phyloP scores from a whole-genome alignment of 176 grass and related monocot species.

The Tuctoria greenei region DNA sequence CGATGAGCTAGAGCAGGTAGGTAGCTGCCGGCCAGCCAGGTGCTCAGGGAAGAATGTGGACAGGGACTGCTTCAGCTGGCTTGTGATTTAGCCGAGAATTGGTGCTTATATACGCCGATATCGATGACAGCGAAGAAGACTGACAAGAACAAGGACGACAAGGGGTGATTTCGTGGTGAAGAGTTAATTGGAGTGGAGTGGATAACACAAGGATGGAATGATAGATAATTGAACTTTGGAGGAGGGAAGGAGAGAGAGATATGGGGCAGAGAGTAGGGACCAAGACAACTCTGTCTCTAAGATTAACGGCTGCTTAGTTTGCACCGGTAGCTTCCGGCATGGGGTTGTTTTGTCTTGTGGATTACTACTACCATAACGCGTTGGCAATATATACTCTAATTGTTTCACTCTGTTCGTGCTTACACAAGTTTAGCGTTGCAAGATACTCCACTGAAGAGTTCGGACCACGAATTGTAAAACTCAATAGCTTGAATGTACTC shows the following conservation, averaged over 20 bases:
- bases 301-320: constrained; percentile 33
- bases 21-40: neutral
- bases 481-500: neutral
- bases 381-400: neutral
- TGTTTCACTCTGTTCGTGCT: neutral
- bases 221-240: too few relatives aligned
- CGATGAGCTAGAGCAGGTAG: neutral
- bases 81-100: constrained; percentile 5
- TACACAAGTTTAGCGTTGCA: neutral
- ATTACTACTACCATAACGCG: neutral
- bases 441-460: neutral
- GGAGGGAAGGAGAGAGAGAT: neutral
- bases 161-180: constrained; percentile 11
- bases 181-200: neutral
- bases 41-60: neutral
- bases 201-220: constrained; percentile 36
- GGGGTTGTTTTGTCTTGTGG: neutral
- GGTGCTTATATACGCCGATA: constrained; percentile 71
- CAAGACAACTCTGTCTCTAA: neutral
- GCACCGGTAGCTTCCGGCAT: constrained; percentile 34
- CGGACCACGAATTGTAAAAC: neutral
- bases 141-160: neutral
- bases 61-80: constrained; percentile 14
- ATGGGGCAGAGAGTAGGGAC: neutral
- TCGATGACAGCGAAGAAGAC: neutral